Percentiles rank a stretch among this genome's conserved stretches.
Evolutionary conservation across 73 alveolate species (phyloP).

Genomic region (Paramecium octaurelia): DNA sequence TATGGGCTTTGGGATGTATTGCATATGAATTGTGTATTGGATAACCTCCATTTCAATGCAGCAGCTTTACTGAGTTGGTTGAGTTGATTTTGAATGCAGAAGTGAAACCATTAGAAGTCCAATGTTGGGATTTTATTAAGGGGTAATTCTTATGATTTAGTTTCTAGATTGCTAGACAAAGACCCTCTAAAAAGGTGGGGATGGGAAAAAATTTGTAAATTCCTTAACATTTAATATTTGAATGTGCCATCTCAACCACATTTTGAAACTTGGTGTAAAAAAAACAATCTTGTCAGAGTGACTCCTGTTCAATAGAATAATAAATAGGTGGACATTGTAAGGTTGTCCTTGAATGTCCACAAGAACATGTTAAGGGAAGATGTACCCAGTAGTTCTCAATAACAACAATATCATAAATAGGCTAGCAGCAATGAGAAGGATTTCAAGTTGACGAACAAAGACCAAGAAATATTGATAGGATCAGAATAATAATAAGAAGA

Average conservation of each 20-base stretch:
- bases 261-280: slow-evolving; percentile 71
- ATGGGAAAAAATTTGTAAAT: slow-evolving; percentile 90
- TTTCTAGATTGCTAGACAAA: slow-evolving; percentile 73
- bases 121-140: slow-evolving; percentile 72
- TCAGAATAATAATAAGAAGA: slow-evolving; percentile 72
- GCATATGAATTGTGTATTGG: slow-evolving; percentile 36
- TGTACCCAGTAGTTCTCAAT: slow-evolving; percentile 7
- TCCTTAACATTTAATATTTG: slow-evolving; percentile 48
- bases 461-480: slow-evolving; percentile 71
- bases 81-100: slow-evolving; percentile 77
- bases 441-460: slow-evolving; percentile 64
- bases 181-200: slow-evolving; percentile 90
- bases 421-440: slow-evolving; percentile 63
- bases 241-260: slow-evolving; percentile 81
- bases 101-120: slow-evolving; percentile 65
- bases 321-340: slow-evolving; percentile 66
- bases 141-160: slow-evolving; percentile 66
- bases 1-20: slow-evolving; percentile 57
- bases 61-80: slow-evolving; percentile 83
- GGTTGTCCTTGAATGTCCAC: slow-evolving; percentile 78
- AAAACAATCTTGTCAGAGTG: slow-evolving; percentile 35
- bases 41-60: slow-evolving; percentile 62
- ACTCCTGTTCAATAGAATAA: background rate
- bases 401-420: slow-evolving; percentile 45
- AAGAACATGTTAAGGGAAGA: slow-evolving; percentile 71